Evolutionary conservation across 2,329 filamentous ascomycete genomes (phyloP), one percentile per base, ranked within the genome.

Genomic region (Lasiodiplodia gonubiensis): DNA sequence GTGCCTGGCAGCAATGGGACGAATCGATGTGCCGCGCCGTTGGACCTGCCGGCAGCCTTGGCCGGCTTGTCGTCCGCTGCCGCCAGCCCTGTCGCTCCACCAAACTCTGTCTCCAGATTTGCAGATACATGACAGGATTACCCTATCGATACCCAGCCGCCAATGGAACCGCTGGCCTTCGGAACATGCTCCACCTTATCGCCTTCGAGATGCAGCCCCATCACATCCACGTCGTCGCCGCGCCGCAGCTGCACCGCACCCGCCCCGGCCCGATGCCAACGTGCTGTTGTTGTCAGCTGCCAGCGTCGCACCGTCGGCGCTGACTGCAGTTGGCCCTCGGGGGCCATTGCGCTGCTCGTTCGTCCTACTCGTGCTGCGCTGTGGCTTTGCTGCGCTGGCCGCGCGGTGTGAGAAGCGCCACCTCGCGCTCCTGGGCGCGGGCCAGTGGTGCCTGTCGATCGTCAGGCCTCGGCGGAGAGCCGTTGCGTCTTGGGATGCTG

Each of bases 371-470:
- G 30, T 39, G 30, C 33, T 12, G 55, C n/a, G 59, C 59, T 16
- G 4, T 33, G 54, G 33, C 35, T 39, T 11, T 37, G 42, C 53
- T 27, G 14, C 25, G 51, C 51, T 53, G 42, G 42, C 42, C 42
- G 42, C 42, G 42, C 42, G 42, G 42, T 46, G 42, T 11, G 42
- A 46, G 42, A 46, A 3, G 42, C 30, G 30, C 42, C 42, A 46
- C 6, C 18, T 46, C 42, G 42, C 42, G 59, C 27, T 51, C 10
- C 39, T 49, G 61, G 48, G 51, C 14, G 18, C 61, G 61, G 61
- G 48, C 61, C 48, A 64, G 33, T 49, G 37, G 64, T 66, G 21
- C 64, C 64, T 66, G 64, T 66, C 64, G 64, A 66, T 66, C 64
- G 52, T 46, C 64, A 35, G 51, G 49, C 53, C n/a, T 18, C 63